Evolutionary conservation across 225 moss, liverwort and hornwort species (phyloP).

Genomic region (Pseudisothecium myosuroides): DNA sequence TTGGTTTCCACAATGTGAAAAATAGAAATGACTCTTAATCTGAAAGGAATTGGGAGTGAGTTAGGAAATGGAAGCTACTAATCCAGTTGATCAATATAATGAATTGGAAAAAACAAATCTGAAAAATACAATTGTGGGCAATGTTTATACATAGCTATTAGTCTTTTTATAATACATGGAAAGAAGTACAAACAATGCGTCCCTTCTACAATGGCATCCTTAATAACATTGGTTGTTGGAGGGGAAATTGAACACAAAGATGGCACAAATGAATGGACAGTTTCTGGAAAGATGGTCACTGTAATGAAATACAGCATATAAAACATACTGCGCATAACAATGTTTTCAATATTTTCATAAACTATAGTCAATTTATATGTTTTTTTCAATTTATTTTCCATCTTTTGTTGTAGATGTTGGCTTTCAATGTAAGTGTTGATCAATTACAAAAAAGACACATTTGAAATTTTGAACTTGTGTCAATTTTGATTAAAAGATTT

Average conservation of each 20-base stretch:
- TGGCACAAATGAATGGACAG: not conserved
- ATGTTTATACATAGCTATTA: not conserved
- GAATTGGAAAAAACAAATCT: too few species aligned
- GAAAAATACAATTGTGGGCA: not conserved
- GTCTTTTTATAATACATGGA: too few species aligned
- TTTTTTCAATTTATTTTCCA: not conserved
- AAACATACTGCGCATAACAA: not conserved
- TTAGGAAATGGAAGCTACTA: not conserved
- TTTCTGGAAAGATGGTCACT: accelerated
- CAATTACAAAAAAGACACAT: not conserved
- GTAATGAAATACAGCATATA: not conserved
- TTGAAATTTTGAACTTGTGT: too few species aligned
- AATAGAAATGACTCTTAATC: not conserved
- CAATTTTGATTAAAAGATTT: not conserved
- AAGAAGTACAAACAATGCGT: not conserved
- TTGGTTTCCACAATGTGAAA: not conserved
- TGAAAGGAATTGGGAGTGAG: not conserved
- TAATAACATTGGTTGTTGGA: accelerated
- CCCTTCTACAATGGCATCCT: accelerated
- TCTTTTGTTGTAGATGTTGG: not conserved
- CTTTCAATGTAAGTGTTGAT: not conserved
- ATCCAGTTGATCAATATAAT: not conserved
- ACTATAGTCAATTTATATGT: not conserved
- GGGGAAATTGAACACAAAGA: accelerated
- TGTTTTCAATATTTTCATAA: not conserved